Percentiles rank a stretch among this genome's conserved stretches.
Evolutionary conservation across 257 asterid genomes (phyloP).

Genomic region (Schizonepeta tenuifolia): DNA sequence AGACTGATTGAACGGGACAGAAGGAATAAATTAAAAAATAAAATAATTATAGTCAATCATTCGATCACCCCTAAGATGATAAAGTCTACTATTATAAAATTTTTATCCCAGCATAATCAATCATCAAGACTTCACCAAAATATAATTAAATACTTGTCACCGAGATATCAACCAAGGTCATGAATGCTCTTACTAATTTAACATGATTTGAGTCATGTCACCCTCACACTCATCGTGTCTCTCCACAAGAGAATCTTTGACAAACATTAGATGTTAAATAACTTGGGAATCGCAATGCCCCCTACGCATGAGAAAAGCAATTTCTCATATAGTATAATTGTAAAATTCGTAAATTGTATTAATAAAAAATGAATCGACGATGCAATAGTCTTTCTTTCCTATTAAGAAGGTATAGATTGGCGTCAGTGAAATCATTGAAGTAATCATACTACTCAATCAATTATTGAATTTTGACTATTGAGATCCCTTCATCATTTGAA

Average conservation of each 20-base stretch:
- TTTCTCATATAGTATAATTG: neutral
- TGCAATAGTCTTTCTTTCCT: neutral
- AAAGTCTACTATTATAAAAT: no score
- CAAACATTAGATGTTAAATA: constrained; percentile 23
- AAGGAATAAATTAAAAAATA: no score
- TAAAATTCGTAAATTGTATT: neutral
- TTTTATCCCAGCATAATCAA: no score
- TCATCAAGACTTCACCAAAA: no score
- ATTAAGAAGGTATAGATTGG: neutral
- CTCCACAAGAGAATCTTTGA: constrained; percentile 24
- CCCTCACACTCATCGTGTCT: constrained; percentile 29
- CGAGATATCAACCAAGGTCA: no score
- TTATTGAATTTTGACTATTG: neutral
- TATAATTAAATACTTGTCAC: no score
- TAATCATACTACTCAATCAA: neutral
- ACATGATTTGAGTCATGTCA: no score
- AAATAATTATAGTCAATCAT: no score
- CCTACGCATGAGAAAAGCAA: neutral
- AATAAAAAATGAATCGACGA: neutral
- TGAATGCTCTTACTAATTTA: no score
- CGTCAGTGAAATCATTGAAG: neutral
- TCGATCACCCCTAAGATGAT: no score
- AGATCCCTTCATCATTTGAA: neutral
- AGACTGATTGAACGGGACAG: no score
- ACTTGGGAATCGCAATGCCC: constrained; percentile 20